These are phyloP conservation scores for Aspergillus sparsus DNA, from an alignment of 495 filamentous ascomycete species.

Conservation along the genomic window DNA sequence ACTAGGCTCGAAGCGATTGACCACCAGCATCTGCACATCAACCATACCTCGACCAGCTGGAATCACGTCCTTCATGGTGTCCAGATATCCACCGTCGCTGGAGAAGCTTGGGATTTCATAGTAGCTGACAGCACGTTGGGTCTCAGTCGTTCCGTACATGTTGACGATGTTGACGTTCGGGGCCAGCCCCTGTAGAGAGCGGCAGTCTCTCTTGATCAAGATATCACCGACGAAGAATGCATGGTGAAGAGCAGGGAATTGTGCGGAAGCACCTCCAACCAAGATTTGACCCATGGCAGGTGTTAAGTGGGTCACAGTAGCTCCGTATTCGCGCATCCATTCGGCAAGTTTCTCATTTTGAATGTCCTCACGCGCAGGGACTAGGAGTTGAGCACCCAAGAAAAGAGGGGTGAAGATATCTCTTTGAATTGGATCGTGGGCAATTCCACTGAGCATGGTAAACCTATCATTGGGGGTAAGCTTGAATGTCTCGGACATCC, in stretches of 20 bases:
- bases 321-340: constrained; percentile 80
- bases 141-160: constrained; percentile 94
- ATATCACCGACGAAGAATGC: constrained; percentile 96
- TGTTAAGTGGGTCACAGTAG: constrained; percentile 88
- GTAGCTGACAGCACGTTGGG: constrained; percentile 82
- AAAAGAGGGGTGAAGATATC: constrained; percentile 96
- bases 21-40: constrained; percentile 89
- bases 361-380: constrained; percentile 84
- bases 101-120: constrained; percentile 76
- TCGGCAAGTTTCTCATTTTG: constrained; percentile 85
- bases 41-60: constrained; percentile 89
- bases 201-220: constrained; percentile 82
- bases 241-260: constrained; percentile 75
- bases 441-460: constrained; percentile 79
- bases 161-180: constrained; percentile 80
- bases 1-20: constrained; percentile 73
- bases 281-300: constrained; percentile 96
- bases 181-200: constrained; percentile 74
- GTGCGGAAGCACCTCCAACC: constrained; percentile 75
- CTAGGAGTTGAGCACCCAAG: constrained; percentile 76
- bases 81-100: constrained; percentile 66
- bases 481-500: constrained; percentile 85
- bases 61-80: constrained; percentile 74
- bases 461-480: constrained; percentile 76
- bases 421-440: constrained; percentile 88